Evolutionary conservation across 2,329 filamentous ascomycete genomes (phyloP).

Genomic region (Escovopsis weberi): DNA sequence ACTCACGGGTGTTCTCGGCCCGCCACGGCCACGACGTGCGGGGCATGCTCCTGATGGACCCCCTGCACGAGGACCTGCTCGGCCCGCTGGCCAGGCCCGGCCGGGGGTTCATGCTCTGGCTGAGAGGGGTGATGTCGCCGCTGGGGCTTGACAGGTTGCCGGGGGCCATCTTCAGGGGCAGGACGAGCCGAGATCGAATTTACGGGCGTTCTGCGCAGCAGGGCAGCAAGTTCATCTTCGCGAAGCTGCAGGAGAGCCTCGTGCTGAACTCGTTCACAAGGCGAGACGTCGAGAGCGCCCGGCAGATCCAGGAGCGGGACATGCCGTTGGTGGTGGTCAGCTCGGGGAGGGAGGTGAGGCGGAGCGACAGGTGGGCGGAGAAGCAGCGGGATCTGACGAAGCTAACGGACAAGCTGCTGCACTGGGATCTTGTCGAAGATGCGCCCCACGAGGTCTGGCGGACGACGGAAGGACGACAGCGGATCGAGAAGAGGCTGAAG

Average conservation of each 20-base stretch:
- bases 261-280: slow-evolving; percentile 74
- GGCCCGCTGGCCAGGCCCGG: slow-evolving; percentile 48
- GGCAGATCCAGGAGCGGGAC: slow-evolving; percentile 62
- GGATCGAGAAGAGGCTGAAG: slow-evolving; percentile 66
- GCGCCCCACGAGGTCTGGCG: slow-evolving; percentile 82
- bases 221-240: slow-evolving; percentile 71
- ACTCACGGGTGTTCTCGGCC: slow-evolving; percentile 81
- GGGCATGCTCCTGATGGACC: slow-evolving; percentile 75
- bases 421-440: slow-evolving; percentile 76
- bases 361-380: slow-evolving; percentile 58
- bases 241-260: slow-evolving; percentile 82
- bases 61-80: slow-evolving; percentile 77
- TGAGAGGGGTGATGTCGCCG: slow-evolving; percentile 71
- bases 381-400: slow-evolving; percentile 75
- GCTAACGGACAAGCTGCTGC: slow-evolving; percentile 62
- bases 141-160: slow-evolving; percentile 69
- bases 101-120: slow-evolving; percentile 75
- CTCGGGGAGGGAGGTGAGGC: slow-evolving; percentile 57
- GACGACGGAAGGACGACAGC: slow-evolving; percentile 52
- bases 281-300: slow-evolving; percentile 65
- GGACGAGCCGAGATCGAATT: slow-evolving; percentile 68
- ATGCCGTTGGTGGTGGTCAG: slow-evolving; percentile 71
- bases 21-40: slow-evolving; percentile 61
- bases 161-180: slow-evolving; percentile 69
- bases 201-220: slow-evolving; percentile 71